A percentile compares a stretch with the other conserved stretches of the same genome.
These are phyloP conservation scores for Clarireedia monteithiana DNA, from an alignment of 2,329 filamentous ascomycete genomes.

Conservation along the genomic window DNA sequence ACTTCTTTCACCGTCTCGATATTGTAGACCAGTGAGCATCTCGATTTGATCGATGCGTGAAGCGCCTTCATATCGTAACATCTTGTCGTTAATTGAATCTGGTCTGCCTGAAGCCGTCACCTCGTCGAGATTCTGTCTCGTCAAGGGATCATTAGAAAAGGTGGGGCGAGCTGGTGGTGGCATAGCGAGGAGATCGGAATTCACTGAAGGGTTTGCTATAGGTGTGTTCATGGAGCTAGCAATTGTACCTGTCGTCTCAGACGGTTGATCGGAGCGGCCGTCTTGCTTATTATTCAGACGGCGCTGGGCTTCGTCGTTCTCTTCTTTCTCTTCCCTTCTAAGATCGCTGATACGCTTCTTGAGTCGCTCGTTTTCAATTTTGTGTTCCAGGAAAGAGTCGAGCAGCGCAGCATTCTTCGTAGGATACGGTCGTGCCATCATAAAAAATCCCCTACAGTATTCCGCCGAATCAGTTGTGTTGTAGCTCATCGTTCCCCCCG, in stretches of 20 bases:
- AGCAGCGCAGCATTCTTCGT: conserved; percentile 78
- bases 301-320: conserved; percentile 57
- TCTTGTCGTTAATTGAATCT: conserved; percentile 77
- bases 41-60: conserved; percentile 83
- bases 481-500: conserved; percentile 50
- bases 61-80: conserved; percentile 70
- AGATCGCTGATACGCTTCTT: conserved; percentile 78
- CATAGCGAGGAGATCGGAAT: conserved; percentile 45
- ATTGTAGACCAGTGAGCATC: conserved; percentile 82
- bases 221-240: conserved; percentile 26
- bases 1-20: conserved; percentile 81
- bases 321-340: conserved; percentile 77
- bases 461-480: conserved; percentile 57
- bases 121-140: conserved; percentile 72
- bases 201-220: conserved; percentile 26
- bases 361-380: conserved; percentile 88
- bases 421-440: conserved; percentile 86
- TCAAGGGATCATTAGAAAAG: conserved; percentile 60
- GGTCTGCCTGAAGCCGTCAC: conserved; percentile 55
- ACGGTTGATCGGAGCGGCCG: conserved; percentile 40
- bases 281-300: conserved; percentile 52
- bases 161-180: conserved; percentile 57
- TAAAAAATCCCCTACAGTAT: conserved; percentile 83
- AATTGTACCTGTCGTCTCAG: conserved; percentile 34
- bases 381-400: conserved; percentile 92